These are phyloP conservation scores for Diaporthe vexans DNA, from an alignment of 2,329 filamentous ascomycete genomes.

Conservation along the genomic window DNA sequence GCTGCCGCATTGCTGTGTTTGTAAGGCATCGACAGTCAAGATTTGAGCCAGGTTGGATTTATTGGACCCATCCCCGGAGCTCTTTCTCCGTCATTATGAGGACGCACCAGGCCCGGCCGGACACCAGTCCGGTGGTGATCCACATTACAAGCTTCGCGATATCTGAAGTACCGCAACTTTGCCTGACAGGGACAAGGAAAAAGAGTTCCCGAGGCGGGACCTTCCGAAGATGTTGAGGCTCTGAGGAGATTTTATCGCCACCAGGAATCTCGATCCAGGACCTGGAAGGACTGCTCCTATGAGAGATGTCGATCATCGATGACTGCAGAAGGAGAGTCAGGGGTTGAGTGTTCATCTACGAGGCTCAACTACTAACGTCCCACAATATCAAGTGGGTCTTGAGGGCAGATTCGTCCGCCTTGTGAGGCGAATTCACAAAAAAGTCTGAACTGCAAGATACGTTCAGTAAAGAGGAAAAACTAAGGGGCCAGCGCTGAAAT, in stretches of 20 bases:
- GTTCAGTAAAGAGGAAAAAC: too few species aligned
- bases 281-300: neutral
- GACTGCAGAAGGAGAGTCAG: slow-evolving; percentile 5
- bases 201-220: neutral
- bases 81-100: slow-evolving; percentile 22
- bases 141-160: slow-evolving; percentile 22
- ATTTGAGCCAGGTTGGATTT: neutral
- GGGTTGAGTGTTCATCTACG: slow-evolving; percentile 10
- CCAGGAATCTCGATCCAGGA: neutral
- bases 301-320: slow-evolving; percentile 3
- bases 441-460: neutral
- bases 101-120: neutral
- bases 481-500: too few species aligned
- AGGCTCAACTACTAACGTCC: slow-evolving; percentile 14
- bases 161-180: neutral
- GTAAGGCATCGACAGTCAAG: slow-evolving; percentile 9
- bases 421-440: neutral
- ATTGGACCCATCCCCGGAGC: slow-evolving; percentile 25
- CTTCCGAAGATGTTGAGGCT: neutral
- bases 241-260: neutral
- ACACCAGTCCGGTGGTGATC: neutral
- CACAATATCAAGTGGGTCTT: slow-evolving; percentile 11
- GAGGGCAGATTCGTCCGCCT: neutral
- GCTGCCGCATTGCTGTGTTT: neutral
- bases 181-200: neutral